Evolutionary conservation across 805 yeast genomes (phyloP), one percentile per base, ranked within the genome.

Genomic region (Starmera pachycereana): DNA sequence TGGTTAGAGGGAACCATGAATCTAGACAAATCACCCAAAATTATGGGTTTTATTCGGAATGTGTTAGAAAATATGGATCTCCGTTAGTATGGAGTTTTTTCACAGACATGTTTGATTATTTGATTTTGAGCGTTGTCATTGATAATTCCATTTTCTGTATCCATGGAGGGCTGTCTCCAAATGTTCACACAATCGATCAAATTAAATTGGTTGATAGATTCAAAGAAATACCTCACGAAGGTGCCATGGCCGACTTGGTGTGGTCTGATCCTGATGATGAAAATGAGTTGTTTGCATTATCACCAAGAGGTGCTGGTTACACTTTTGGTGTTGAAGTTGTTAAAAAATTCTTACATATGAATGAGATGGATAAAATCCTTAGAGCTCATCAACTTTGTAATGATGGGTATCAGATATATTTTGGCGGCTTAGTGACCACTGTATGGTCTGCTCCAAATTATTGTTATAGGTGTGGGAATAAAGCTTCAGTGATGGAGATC

Each of bases 371-470:
- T 28, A 90, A 85, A 56, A 80, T 92, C 40, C 72, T 88, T 35
- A 66, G 99, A 35, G 98, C 99, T 0, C 99, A 92, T 58, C 99
- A 92, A 58, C 67, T 92, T 32, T 94, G 98, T 57, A 92, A 92
- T 54, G 96, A 90, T 54, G 99, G 99, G 1, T 92, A 78, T 55
- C 96, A 90, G 48, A 79, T 86, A 39, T 79, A 89, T 54, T 92
- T 95, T 74, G 77, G 78, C 41, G 97, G 96, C 4, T 72, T 83
- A 46, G 85, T 95, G 36, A 80, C 94, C 31, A 92, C 99, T 0
- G 97, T 92, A 8, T 92, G 99, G 99, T 81, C 92, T 1, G 98
- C 98, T 0, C 99, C 99, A 0, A 92, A 92, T 56, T 92, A 92
- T 57, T 92, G 98, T 57, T 92, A 92, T 54, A 61, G 98, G 45